These are phyloP conservation scores for Scedosporium dehoogii DNA, from an alignment of 2,329 filamentous ascomycete genomes.

Conservation along the genomic window DNA sequence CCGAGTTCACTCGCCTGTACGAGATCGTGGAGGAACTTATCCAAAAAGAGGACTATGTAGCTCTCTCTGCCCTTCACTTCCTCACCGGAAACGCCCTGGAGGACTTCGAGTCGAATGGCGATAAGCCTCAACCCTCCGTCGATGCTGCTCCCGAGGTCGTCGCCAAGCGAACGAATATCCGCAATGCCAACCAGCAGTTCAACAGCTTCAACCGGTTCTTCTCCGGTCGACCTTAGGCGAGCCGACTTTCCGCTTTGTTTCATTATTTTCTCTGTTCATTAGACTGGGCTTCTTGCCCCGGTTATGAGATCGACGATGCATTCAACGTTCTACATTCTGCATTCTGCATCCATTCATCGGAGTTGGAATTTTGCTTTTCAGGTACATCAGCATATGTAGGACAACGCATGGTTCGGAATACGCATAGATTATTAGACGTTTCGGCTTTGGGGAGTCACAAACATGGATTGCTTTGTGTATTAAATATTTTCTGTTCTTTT, in stretches of 20 bases:
- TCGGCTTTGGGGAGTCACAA: background rate
- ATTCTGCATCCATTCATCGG: background rate
- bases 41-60: background rate
- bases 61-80: slow-evolving; percentile 4
- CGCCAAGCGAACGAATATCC: background rate
- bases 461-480: background rate
- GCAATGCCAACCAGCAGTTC: background rate
- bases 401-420: background rate
- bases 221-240: background rate
- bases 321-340: background rate
- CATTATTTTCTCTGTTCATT: background rate
- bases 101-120: background rate
- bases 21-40: background rate
- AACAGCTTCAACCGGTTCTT: background rate
- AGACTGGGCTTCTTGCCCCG: background rate
- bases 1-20: background rate
- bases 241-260: too few species aligned
- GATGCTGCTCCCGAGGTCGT: background rate
- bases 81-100: background rate
- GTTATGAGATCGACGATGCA: background rate
- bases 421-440: background rate
- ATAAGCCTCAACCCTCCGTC: background rate
- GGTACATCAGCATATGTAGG: background rate
- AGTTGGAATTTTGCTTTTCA: background rate
- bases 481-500: background rate